phyloP scores from a whole-genome alignment of 352 stramenopile genomes.

The Globisporangium rhizosaccharum region DNA sequence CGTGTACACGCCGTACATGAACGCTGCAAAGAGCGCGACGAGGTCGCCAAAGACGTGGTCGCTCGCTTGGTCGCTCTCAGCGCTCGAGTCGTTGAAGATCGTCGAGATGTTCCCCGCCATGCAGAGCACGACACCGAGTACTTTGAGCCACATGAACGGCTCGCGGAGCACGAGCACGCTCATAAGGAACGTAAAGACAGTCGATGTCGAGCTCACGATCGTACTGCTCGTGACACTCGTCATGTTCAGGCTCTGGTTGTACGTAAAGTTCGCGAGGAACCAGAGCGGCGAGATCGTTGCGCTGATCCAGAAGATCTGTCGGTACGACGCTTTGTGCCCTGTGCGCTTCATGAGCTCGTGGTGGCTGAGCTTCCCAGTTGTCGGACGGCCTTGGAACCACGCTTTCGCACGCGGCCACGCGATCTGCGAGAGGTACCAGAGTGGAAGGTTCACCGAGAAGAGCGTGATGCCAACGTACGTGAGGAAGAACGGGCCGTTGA shows the following conservation, averaged over 20 bases:
- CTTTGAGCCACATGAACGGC: slow-evolving; percentile 75
- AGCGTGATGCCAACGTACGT: slow-evolving; percentile 86
- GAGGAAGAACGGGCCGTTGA: slow-evolving; percentile 85
- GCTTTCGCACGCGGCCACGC: slow-evolving; percentile 29
- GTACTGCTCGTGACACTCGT: slow-evolving; percentile 94
- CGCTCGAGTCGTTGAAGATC: slow-evolving; percentile 68
- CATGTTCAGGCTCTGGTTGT: slow-evolving; percentile 91
- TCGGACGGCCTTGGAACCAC: slow-evolving; percentile 33
- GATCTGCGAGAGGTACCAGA: slow-evolving; percentile 65
- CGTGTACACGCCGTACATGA: slow-evolving; percentile 95
- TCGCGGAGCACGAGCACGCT: slow-evolving; percentile 82
- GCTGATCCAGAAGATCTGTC: slow-evolving; percentile 36
- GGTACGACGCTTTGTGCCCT: slow-evolving; percentile 29
- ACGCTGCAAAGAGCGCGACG: slow-evolving; percentile 62
- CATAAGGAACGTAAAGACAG: slow-evolving; percentile 93
- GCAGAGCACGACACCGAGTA: slow-evolving; percentile 88
- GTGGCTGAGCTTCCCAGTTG: slow-evolving; percentile 33
- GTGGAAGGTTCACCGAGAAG: slow-evolving; percentile 80
- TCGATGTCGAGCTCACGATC: slow-evolving; percentile 92
- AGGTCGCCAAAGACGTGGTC: slow-evolving; percentile 61
- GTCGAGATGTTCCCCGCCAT: slow-evolving; percentile 89
- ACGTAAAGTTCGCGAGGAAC: slow-evolving; percentile 94
- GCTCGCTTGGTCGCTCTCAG: slow-evolving; percentile 15
- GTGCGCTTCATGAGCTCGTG: slow-evolving; percentile 25
- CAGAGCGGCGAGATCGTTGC: slow-evolving; percentile 88